Evolutionary conservation across 352 stramenopile species (phyloP).

Genomic region (Globisporangium barbulae): DNA sequence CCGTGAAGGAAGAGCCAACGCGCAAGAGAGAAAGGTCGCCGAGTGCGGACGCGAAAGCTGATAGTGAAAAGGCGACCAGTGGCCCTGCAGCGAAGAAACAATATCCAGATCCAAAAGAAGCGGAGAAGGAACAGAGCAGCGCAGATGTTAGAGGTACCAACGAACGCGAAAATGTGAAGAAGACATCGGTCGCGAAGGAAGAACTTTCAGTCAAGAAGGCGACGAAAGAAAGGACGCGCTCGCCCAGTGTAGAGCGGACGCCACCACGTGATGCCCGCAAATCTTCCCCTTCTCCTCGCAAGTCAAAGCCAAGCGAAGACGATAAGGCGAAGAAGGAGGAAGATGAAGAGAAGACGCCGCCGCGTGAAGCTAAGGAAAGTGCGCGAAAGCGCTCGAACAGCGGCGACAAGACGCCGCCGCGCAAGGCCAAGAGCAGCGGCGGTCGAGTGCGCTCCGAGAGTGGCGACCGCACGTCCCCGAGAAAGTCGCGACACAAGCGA

Average conservation of each 20-base stretch:
- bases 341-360: constrained; percentile 4
- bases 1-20: constrained; percentile 2
- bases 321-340: neutral
- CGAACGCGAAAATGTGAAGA: neutral
- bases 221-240: neutral
- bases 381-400: constrained; percentile 13
- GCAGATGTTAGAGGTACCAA: neutral
- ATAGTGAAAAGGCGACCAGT: constrained; percentile 1
- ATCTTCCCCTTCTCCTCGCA: constrained; percentile 1
- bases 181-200: neutral
- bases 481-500: constrained; percentile 9
- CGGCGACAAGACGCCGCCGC: constrained; percentile 26
- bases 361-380: neutral
- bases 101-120: neutral
- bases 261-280: constrained; percentile 5
- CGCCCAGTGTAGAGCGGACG: constrained; percentile 9
- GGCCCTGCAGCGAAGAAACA: constrained; percentile 3
- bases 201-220: neutral
- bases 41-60: constrained; percentile 8
- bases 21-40: constrained; percentile 14
- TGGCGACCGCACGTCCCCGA: constrained; percentile 5
- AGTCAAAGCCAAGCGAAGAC: neutral
- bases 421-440: constrained; percentile 22
- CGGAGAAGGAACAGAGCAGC: neutral
- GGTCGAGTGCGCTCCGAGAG: constrained; percentile 13